Percentiles rank a stretch among this genome's conserved stretches.
Conservation (phyloP, 805 yeast species). For the Lachancea waltii region DNA sequence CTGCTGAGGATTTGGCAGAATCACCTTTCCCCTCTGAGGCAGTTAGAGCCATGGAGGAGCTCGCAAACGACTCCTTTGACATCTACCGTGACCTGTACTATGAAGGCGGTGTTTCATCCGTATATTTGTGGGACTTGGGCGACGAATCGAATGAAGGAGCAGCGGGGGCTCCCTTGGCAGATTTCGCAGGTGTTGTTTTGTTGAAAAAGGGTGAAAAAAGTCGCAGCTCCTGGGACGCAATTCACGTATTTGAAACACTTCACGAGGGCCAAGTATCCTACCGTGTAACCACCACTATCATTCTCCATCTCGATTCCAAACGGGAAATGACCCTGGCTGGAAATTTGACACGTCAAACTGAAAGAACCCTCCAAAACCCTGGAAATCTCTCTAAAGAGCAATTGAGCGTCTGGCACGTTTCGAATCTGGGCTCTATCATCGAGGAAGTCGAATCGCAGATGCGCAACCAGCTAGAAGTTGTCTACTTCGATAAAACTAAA, state of each 20-base stretch:
- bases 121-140: slow-evolving; percentile 86
- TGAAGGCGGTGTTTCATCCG: slow-evolving; percentile 89
- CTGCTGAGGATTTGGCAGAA: slow-evolving; percentile 50
- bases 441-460: slow-evolving; percentile 86
- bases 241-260: slow-evolving; percentile 80
- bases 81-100: slow-evolving; percentile 89
- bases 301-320: slow-evolving; percentile 52
- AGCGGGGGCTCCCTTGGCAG: slow-evolving; percentile 19
- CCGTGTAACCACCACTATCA: slow-evolving; percentile 80
- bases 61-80: slow-evolving; percentile 87
- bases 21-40: slow-evolving; percentile 67
- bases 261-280: slow-evolving; percentile 42
- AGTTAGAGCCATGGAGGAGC: slow-evolving; percentile 66
- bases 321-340: slow-evolving; percentile 59
- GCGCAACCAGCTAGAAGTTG: slow-evolving; percentile 84
- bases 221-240: slow-evolving; percentile 78
- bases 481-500: slow-evolving; percentile 89
- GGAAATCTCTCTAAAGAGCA: slow-evolving; percentile 17
- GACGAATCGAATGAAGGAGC: slow-evolving; percentile 32
- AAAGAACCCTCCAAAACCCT: slow-evolving; percentile 41
- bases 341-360: slow-evolving; percentile 76
- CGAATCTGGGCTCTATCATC: slow-evolving; percentile 76
- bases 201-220: slow-evolving; percentile 53
- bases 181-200: slow-evolving; percentile 85
- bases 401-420: slow-evolving; percentile 45